Conservation (phyloP, 805 yeast genomes). For the Barnettozyma salicaria region DNA sequence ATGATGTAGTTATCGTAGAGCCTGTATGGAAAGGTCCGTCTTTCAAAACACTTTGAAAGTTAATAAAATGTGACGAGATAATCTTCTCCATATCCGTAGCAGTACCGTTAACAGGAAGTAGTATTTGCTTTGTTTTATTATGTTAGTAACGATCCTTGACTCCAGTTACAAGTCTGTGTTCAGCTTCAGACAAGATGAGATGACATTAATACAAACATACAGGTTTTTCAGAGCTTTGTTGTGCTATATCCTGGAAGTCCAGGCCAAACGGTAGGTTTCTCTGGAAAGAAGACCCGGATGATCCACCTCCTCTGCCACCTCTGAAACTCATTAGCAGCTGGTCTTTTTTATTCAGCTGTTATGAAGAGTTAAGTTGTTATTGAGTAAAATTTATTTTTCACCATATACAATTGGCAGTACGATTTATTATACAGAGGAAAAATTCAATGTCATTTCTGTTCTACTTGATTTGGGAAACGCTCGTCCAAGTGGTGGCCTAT, state of each 20-base stretch:
- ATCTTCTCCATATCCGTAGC: constrained; percentile 44
- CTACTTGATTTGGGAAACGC: no score
- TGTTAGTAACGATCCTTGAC: neutral
- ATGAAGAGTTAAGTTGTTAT: no score
- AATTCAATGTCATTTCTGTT: no score
- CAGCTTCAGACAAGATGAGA: neutral
- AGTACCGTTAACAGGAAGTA: constrained; percentile 62
- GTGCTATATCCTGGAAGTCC: constrained; percentile 55
- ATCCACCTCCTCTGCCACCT: constrained; percentile 38
- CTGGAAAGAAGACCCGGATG: constrained; percentile 35
- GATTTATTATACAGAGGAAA: no score
- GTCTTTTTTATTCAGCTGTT: neutral
- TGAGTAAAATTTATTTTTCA: no score
- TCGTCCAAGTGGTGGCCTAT: no score
- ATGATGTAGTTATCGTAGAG: constrained; percentile 29
- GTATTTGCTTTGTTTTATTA: constrained; percentile 28
- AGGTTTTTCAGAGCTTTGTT: constrained; percentile 30
- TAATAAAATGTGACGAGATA: constrained; percentile 49
- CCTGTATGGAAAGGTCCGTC: constrained; percentile 71
- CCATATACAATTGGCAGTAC: no score
- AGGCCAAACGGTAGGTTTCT: constrained; percentile 61
- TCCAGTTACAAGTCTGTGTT: no score
- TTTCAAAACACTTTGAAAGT: constrained; percentile 44
- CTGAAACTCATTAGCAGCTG: constrained; percentile 65
- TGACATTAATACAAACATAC: constrained; percentile 4